A percentile compares a stretch with the other conserved stretches of the same genome.
phyloP scores from a whole-genome alignment of 192 early-diverging fungal genomes.

The Podila epigama region DNA sequence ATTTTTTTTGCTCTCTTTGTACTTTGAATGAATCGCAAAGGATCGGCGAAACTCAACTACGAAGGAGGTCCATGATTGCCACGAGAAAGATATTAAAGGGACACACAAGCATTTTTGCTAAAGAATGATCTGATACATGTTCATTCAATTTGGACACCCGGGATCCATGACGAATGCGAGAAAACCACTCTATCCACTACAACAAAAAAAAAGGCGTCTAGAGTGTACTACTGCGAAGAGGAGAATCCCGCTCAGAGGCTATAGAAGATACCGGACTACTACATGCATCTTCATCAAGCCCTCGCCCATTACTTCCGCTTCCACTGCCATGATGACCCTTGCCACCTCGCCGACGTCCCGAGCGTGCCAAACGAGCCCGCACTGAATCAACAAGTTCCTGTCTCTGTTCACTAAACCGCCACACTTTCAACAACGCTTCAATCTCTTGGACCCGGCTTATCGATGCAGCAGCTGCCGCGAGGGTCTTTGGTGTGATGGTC shows the following conservation, averaged over 20 bases:
- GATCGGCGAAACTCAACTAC: too few relatives aligned
- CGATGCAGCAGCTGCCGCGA: conserved; percentile 23
- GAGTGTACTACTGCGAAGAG: too few relatives aligned
- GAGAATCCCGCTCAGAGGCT: conserved; percentile 23
- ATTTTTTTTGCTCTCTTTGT: too few relatives aligned
- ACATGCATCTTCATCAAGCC: conserved; percentile 6
- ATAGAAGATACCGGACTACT: conserved; percentile 38
- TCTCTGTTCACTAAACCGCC: conserved; percentile 40
- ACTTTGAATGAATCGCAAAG: too few relatives aligned
- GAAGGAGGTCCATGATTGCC: too few relatives aligned
- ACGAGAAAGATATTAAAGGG: too few relatives aligned
- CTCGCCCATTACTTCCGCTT: conserved; percentile 2
- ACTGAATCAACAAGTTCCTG: conserved; percentile 41
- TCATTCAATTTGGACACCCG: too few relatives aligned
- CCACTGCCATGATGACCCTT: not conserved
- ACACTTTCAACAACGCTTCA: conserved; percentile 30
- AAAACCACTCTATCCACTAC: too few relatives aligned
- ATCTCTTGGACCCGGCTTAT: conserved; percentile 40
- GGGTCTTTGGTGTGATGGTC: conserved; percentile 29
- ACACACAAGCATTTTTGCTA: too few relatives aligned
- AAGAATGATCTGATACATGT: too few relatives aligned
- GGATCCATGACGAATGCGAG: too few relatives aligned
- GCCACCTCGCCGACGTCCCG: conserved; percentile 12
- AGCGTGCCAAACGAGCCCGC: conserved; percentile 24
- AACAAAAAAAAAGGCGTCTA: too few relatives aligned